Evolutionary conservation across 495 filamentous ascomycete species (phyloP).

Genomic region (Neurospora sp.): DNA sequence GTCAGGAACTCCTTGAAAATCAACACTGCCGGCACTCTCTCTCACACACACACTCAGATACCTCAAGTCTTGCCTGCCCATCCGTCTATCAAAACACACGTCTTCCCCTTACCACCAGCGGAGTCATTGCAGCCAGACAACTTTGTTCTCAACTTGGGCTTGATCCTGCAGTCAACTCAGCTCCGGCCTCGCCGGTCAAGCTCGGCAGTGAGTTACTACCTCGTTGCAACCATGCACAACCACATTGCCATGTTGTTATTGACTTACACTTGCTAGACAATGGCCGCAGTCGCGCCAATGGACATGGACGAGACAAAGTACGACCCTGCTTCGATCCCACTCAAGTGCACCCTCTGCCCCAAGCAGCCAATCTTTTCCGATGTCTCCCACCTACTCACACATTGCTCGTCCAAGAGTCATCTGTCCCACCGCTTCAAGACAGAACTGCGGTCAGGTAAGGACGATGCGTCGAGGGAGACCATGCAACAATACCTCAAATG

Average conservation of each 20-base stretch:
- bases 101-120: background rate
- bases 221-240: background rate
- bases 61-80: background rate
- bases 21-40: background rate
- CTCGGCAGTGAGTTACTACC: conserved; percentile 12
- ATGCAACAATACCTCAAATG: conserved; percentile 58
- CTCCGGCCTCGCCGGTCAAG: background rate
- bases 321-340: conserved; percentile 34
- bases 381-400: conserved; percentile 78
- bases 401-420: conserved; percentile 78
- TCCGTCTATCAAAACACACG: background rate
- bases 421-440: conserved; percentile 64
- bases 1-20: background rate
- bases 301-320: conserved; percentile 4
- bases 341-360: conserved; percentile 71
- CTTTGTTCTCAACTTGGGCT: background rate
- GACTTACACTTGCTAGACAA: conserved; percentile 18
- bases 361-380: conserved; percentile 75
- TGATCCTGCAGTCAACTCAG: conserved; percentile 9
- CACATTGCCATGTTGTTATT: background rate
- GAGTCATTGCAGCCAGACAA: background rate
- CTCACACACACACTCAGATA: background rate
- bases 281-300: conserved; percentile 27
- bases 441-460: conserved; percentile 50
- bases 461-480: conserved; percentile 36